Evolutionary conservation across 2,329 filamentous ascomycete genomes (phyloP).

Genomic region (Fusarium redolens): DNA sequence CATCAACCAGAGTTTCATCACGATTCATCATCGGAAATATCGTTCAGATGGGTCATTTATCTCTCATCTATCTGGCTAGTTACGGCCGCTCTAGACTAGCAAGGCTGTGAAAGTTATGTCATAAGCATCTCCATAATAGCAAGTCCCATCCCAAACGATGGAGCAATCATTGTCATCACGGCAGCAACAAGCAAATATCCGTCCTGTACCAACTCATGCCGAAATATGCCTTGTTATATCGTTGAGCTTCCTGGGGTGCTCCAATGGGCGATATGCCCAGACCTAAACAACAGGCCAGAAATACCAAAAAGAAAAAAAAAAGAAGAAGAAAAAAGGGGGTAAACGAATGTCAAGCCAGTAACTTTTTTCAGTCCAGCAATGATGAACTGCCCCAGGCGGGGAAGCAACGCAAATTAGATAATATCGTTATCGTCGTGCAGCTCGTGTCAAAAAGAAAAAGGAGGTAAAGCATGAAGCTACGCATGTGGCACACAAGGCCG

Average conservation of each 20-base stretch:
- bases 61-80: slow-evolving; percentile 1
- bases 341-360: not conserved
- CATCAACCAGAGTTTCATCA: not conserved
- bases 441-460: not conserved
- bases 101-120: slow-evolving; percentile 14
- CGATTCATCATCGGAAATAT: not conserved
- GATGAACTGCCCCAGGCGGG: not conserved
- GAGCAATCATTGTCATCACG: slow-evolving; percentile 7
- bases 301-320: not conserved
- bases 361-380: not conserved
- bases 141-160: slow-evolving; percentile 3
- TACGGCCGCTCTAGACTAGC: slow-evolving; percentile 6
- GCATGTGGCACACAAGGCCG: not conserved
- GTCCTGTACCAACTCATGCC: not conserved
- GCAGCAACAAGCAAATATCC: slow-evolving; percentile 14
- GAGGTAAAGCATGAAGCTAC: slow-evolving; percentile 1
- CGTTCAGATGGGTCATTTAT: slow-evolving; percentile 5
- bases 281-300: slow-evolving; percentile 3
- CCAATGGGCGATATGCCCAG: not conserved
- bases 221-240: slow-evolving; percentile 6
- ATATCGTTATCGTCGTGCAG: not conserved
- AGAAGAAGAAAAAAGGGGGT: slow-evolving; percentile 3
- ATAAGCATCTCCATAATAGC: slow-evolving; percentile 13
- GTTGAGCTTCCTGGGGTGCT: slow-evolving; percentile 9
- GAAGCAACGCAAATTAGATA: slow-evolving; percentile 1